Base-by-base conservation (phyloP, 257 asterid genomes). In the Echium plantagineum region DNA sequence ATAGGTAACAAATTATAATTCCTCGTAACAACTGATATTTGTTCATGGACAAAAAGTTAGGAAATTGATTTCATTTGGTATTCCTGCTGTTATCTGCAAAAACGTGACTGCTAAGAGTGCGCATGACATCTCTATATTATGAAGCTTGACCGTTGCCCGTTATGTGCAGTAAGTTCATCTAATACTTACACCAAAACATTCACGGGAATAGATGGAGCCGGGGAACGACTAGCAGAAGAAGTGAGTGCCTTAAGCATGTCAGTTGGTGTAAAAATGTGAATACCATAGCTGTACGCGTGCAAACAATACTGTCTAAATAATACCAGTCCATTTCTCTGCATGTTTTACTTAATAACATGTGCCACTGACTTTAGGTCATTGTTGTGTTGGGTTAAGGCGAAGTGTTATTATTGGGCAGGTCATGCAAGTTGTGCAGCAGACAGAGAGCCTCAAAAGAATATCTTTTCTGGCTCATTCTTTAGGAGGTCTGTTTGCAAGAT, bases 401-500 rank as follows among this genome's bases (percentile, higher is more conserved):
- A 15, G 9, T 15, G 24, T 57, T 15, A 53, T 20, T 18, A 63
- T 18, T 58, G 65, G 26, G 65, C 80, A 87, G 95, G 88, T 87
- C 57, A 58, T 62, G 79, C 71, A 78, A 66, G 66, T 87, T 63
- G 95, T 84, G 73, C 74, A 78, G 70, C 77, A 78, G 65, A 77
- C 75, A 19, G 75, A 77, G 66, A 75, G 86, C 79, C 72, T 87
- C 18, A 78, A 60, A 62, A 87, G 67, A 78, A 87, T 87, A 67
- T 87, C 95, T n/a, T 82, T 87, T 80, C 68, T 87, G 74, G 95
- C 94, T 57, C 95, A 87, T 82, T 87, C 95, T 69, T 88, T 87
- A 55, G 94, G 95, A 71, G 95, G 95, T 62, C 68, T 87, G 56
- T 76, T 87, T 63, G 87, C 94, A 49, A 84, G 95, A 87, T 84